Percentiles rank a stretch among this genome's conserved stretches.
phyloP scores from a whole-genome alignment of 805 yeast species.

The Tetrapisispora phaffii region DNA sequence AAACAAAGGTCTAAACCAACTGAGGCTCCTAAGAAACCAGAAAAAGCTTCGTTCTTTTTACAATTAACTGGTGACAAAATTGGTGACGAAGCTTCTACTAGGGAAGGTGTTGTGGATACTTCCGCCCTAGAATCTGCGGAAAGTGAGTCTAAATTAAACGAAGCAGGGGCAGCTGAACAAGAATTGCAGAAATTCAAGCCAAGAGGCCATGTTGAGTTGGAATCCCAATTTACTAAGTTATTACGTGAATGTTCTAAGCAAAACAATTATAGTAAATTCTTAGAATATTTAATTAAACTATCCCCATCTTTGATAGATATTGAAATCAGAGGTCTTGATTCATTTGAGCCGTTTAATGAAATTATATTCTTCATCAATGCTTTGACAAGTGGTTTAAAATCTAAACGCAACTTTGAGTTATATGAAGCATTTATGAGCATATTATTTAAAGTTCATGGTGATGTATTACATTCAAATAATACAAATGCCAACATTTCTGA shows the following conservation, averaged over 20 bases:
- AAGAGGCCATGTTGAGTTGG: constrained; percentile 40
- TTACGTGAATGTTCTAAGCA: constrained; percentile 43
- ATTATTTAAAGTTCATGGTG: constrained; percentile 73
- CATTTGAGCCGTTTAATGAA: constrained; percentile 60
- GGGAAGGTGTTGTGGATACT: constrained; percentile 30
- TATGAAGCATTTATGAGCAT: constrained; percentile 72
- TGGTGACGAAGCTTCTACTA: constrained; percentile 52
- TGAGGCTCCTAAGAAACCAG: constrained; percentile 80
- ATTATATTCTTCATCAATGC: constrained; percentile 58
- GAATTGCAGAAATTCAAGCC: constrained; percentile 23
- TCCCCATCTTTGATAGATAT: constrained; percentile 76
- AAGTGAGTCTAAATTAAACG: constrained; percentile 11
- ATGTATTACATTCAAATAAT: constrained; percentile 43
- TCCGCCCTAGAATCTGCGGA: constrained; percentile 11
- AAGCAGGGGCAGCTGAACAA: constrained; percentile 20
- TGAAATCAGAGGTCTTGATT: constrained; percentile 72
- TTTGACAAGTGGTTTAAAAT: constrained; percentile 44
- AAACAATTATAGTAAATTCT: constrained; percentile 40
- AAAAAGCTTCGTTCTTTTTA: constrained; percentile 73
- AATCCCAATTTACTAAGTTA: constrained; percentile 59
- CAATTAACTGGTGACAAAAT: constrained; percentile 54
- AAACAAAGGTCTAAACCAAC: constrained; percentile 81
- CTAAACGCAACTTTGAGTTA: constrained; percentile 60
- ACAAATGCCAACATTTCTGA: constrained; percentile 33
- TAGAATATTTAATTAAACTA: constrained; percentile 44